Evolutionary conservation across 108 stramenopile genomes (phyloP).

Genomic region (Stephanodiscus triporus): DNA sequence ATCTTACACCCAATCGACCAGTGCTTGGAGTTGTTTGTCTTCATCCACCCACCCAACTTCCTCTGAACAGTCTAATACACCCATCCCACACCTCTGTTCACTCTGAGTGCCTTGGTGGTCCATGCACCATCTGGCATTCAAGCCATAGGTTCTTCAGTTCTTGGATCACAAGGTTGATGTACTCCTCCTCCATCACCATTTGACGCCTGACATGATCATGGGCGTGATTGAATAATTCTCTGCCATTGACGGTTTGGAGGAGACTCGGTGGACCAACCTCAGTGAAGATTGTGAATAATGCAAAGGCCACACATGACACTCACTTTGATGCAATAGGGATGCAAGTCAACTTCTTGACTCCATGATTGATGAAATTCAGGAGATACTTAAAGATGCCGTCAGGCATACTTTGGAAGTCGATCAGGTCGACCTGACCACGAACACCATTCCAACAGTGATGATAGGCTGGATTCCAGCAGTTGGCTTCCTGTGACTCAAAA

Average conservation of each 20-base stretch:
- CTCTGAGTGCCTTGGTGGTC: not conserved
- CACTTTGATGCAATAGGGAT: constrained; percentile 1
- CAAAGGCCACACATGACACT: not conserved
- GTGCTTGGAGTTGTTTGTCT: not conserved
- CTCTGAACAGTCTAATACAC: not conserved
- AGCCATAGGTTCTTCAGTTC: not conserved
- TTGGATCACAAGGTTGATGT: no score
- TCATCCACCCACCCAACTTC: constrained; percentile 5
- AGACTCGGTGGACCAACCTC: constrained; percentile 11
- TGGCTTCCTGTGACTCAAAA: not conserved
- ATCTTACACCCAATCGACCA: not conserved
- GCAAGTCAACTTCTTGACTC: not conserved
- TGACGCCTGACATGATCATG: no score
- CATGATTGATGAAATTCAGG: constrained; percentile 19
- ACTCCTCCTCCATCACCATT: no score
- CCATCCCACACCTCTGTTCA: no score
- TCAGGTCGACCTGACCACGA: constrained; percentile 26
- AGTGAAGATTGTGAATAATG: constrained; percentile 13
- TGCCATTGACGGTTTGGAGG: not conserved
- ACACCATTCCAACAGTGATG: constrained; percentile 15
- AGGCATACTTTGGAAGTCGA: constrained; percentile 38
- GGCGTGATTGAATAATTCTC: not conserved
- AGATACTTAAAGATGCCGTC: constrained; percentile 28
- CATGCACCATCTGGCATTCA: not conserved
- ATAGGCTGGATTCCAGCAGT: constrained; percentile 26